Evolutionary conservation across 1,284 basidiomycete genomes (phyloP), one percentile per base, ranked within the genome.

Genomic region (Cutaneotrichosporon arboriforme): DNA sequence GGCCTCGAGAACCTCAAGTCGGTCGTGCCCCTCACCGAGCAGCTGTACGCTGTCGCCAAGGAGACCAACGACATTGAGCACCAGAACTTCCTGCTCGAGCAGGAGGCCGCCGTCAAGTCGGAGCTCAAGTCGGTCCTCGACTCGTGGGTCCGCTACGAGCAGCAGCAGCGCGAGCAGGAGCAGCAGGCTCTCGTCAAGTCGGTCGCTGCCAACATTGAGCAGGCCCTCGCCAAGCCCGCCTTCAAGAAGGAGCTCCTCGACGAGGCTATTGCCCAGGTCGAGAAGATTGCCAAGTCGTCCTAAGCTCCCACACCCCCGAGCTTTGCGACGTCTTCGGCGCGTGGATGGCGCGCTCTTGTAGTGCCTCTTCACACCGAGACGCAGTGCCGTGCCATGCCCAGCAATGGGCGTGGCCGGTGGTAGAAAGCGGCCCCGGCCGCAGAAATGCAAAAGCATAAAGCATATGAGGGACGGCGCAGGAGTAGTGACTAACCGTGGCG

Each of bases 121-220:
- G 96, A 98, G 79, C 81, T 97, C 75, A 98, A 97, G 81, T 67
- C 85, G 36, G 93, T 98, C 36, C 84, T 98, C 56, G 96, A 98
- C 81, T 89, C 87, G 73, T 97, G 94, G 93, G 93, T 94, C 57
- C 88, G 94, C 71, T 93, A 84, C 78, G 94, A 98, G 81, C 92
- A 96, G 73, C 90, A 93, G 77, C 81, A 86, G 74, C 91, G 96
- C 79, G 93, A 98, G 81, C 87, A 82, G 69, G 91, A 98, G 80
- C 96, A 98, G 83, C 81, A 83, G 34, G 86, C 90, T 51, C 84
- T 98, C 51, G 87, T 91, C 61, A 86, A 87, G 81, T 78, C 81
- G 53, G 86, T 98, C 70, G 87, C 94, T 66, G 82, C 83, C 63
- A 90, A 88, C 75, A 90, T 97, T 50, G 79, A 90, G 65, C 83